Conservation (phyloP, 306 rosid genomes). For the Oemleria cerasiformis region DNA sequence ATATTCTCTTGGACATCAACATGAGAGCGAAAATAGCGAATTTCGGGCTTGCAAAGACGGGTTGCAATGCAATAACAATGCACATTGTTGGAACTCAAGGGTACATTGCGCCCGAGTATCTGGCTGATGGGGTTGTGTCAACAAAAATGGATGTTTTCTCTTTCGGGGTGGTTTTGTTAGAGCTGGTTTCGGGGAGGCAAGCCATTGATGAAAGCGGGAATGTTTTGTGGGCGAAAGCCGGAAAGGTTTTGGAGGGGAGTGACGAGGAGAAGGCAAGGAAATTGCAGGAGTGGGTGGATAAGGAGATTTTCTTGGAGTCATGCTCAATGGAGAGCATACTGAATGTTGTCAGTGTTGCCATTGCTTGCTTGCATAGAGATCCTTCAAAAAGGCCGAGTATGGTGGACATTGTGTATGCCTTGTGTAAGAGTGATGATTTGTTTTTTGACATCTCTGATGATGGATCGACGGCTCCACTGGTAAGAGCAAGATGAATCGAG, state of each 20-base stretch:
- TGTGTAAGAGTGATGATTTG: slow-evolving; percentile 64
- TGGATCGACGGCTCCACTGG: slow-evolving; percentile 36
- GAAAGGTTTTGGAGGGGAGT: slow-evolving; percentile 43
- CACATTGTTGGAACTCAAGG: slow-evolving; percentile 98
- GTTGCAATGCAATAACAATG: slow-evolving; percentile 92
- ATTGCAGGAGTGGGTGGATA: slow-evolving; percentile 62
- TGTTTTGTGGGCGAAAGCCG: slow-evolving; percentile 47
- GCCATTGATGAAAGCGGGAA: slow-evolving; percentile 60
- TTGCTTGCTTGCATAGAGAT: slow-evolving; percentile 70
- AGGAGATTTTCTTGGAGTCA: slow-evolving; percentile 41
- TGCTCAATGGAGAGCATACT: slow-evolving; percentile 58
- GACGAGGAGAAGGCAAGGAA: slow-evolving; percentile 51
- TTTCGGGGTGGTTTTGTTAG: slow-evolving; percentile 83
- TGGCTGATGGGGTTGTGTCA: slow-evolving; percentile 77
- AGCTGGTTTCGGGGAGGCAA: slow-evolving; percentile 66
- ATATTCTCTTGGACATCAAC: slow-evolving; percentile 74
- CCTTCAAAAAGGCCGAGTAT: slow-evolving; percentile 77
- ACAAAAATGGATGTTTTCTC: slow-evolving; percentile 89
- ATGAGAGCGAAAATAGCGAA: slow-evolving; percentile 94
- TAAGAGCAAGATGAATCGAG: slow-evolving; percentile 49
- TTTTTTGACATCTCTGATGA: slow-evolving; percentile 71
- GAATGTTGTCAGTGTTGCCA: slow-evolving; percentile 51
- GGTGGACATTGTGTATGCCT: slow-evolving; percentile 75
- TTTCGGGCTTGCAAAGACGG: slow-evolving; percentile 82
- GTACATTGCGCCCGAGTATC: slow-evolving; percentile 86